Evolutionary conservation across 352 stramenopile genomes (phyloP).

Genomic region (Pythium dissimile): DNA sequence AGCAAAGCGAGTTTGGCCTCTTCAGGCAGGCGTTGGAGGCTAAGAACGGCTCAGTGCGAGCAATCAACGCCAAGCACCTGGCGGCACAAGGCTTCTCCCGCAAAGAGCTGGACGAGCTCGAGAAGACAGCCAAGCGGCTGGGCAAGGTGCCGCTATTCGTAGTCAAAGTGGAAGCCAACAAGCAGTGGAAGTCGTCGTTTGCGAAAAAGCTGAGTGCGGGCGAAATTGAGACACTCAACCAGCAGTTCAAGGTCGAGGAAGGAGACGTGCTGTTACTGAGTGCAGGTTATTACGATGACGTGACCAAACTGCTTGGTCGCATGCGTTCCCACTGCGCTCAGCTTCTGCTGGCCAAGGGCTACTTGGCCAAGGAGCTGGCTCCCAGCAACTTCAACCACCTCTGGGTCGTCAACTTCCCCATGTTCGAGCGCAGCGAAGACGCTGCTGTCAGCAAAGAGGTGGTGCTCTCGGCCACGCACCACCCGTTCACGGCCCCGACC

Average conservation of each 20-base stretch:
- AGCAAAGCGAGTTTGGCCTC: slow-evolving; percentile 32
- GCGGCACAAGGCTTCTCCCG: slow-evolving; percentile 54
- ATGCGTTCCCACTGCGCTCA: slow-evolving; percentile 64
- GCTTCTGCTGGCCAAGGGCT: slow-evolving; percentile 54
- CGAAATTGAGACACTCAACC: slow-evolving; percentile 48
- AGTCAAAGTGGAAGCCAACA: slow-evolving; percentile 52
- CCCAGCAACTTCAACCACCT: slow-evolving; percentile 73
- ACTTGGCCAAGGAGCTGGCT: slow-evolving; percentile 57
- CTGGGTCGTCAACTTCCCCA: slow-evolving; percentile 87
- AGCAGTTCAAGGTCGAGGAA: slow-evolving; percentile 44
- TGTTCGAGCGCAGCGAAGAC: slow-evolving; percentile 80
- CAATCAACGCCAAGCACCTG: slow-evolving; percentile 70
- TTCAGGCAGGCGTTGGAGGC: slow-evolving; percentile 38
- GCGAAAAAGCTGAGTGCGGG: slow-evolving; percentile 48
- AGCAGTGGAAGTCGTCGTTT: slow-evolving; percentile 73
- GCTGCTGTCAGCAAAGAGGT: slow-evolving; percentile 23
- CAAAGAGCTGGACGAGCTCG: slow-evolving; percentile 68
- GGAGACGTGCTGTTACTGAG: slow-evolving; percentile 73
- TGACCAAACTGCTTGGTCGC: slow-evolving; percentile 57
- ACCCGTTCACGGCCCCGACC: slow-evolving; percentile 81
- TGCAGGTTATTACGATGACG: slow-evolving; percentile 47
- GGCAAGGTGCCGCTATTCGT: slow-evolving; percentile 44
- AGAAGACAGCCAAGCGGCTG: slow-evolving; percentile 47
- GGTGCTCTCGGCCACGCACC: slow-evolving; percentile 71
- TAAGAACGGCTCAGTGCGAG: slow-evolving; percentile 37